A percentile compares a stretch with the other conserved stretches of the same genome.
Conservation (phyloP, 768 basidiomycete genomes). For the Amyloporia xantha region DNA sequence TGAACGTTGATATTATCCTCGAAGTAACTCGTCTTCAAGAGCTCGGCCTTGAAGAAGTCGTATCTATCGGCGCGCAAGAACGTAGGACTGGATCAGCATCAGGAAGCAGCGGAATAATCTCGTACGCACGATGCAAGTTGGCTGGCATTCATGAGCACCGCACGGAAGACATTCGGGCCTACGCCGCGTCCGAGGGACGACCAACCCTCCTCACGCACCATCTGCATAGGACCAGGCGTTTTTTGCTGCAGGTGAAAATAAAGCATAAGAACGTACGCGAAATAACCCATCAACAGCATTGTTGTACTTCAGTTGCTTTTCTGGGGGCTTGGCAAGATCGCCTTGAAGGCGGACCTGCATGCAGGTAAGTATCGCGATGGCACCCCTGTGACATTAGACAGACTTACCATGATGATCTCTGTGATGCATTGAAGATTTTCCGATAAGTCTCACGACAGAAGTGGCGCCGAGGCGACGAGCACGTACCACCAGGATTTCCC, state of each 20-base stretch:
- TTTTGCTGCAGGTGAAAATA: slow-evolving; percentile 1
- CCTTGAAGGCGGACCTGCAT: slow-evolving; percentile 74
- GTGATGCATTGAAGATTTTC: too few species aligned
- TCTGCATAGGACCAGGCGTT: slow-evolving; percentile 35
- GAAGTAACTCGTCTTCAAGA: slow-evolving; percentile 66
- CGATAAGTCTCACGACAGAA: too few species aligned
- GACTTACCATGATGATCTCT: slow-evolving; percentile 25
- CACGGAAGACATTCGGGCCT: slow-evolving; percentile 80
- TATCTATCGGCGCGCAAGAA: too few species aligned
- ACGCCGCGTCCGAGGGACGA: slow-evolving; percentile 73
- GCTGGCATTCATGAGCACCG: slow-evolving; percentile 85
- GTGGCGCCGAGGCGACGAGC: too few species aligned
- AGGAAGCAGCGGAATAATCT: too few species aligned
- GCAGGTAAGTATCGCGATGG: neutral
- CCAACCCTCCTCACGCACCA: slow-evolving; percentile 81
- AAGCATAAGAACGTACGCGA: slow-evolving; percentile 47
- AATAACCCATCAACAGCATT: slow-evolving; percentile 84
- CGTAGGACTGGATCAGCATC: neutral
- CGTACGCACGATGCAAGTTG: slow-evolving; percentile 83
- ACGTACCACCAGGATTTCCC: slow-evolving; percentile 80
- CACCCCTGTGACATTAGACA: neutral
- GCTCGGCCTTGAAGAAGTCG: slow-evolving; percentile 85
- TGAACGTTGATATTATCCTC: slow-evolving; percentile 79
- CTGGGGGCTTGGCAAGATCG: slow-evolving; percentile 83
- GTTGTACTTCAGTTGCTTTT: slow-evolving; percentile 87